Base-by-base conservation (phyloP, 192 early-diverging fungal genomes). In the Coemansia furcata region DNA sequence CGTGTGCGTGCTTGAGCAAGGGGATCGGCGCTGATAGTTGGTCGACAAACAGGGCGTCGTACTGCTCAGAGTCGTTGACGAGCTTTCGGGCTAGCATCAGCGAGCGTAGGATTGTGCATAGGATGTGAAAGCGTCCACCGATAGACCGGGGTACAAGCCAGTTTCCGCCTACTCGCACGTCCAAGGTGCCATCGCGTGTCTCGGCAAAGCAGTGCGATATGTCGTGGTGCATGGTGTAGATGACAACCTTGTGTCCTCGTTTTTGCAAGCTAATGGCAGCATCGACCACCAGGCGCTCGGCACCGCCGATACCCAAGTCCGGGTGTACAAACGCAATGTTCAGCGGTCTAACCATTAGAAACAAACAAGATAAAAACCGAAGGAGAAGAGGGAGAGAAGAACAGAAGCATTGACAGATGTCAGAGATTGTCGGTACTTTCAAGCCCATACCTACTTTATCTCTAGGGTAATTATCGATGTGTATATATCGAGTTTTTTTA, bases 151-250 rank as follows among this genome's bases (percentile, higher is more conserved):
- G 96, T 6, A 98, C 67, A 36, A 87, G 77, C 60, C 82, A 88
- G 68, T 93, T 87, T 36, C 93, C 91, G 19, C 75, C 74, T 4
- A 95, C 90, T 11, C 71, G 72, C 1, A 98, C 89, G 4, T 85
- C 76, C 10, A 97, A 84, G 14, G 93, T 94, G 37, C 93, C 94
- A 73, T 96, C 90, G 63, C 86, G 80, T 4, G 95, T 95, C 79
- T 98, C 96, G 65, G 89, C 86, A 76, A 98, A 98, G 78, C 93
- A 93, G 77, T 97, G 96, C 6, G 75, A 50, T 0, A 85, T 79
- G 76, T 96, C 94, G 71, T 96, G 94, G 80, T 97, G 94, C 63
- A 92, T 92, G 15, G 96, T 98, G 77, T 89, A 97, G 60, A 98
- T 84, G 36, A 78, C 66, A 2, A 97, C 89, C 10, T 82, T 55